These are phyloP conservation scores for Naegleria lovaniensis DNA, from an alignment of 208 protist genomes.

Conservation along the genomic window DNA sequence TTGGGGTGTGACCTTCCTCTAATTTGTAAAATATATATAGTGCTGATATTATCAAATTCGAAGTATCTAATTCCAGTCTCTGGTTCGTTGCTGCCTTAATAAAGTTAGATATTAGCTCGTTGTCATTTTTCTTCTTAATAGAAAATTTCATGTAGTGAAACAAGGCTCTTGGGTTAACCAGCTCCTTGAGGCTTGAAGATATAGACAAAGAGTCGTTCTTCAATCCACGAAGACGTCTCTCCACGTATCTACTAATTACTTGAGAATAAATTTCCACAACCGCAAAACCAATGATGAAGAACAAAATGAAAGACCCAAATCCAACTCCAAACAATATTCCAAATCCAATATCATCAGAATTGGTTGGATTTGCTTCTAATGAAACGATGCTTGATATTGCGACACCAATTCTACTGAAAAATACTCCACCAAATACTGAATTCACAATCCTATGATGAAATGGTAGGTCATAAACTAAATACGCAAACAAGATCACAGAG, in stretches of 20 bases:
- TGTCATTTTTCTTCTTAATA: background rate
- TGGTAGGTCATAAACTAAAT: background rate
- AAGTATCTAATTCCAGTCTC: background rate
- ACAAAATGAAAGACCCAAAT: background rate
- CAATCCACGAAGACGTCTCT: background rate
- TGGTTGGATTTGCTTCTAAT: background rate
- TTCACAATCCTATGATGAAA: background rate
- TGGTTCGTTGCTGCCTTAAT: background rate
- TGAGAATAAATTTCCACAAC: background rate
- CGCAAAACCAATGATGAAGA: background rate
- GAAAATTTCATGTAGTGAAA: background rate
- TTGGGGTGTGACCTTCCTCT: background rate
- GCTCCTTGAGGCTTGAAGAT: background rate
- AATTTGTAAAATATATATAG: background rate
- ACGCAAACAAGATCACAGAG: background rate
- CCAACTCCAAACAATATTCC: background rate
- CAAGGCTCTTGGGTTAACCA: background rate
- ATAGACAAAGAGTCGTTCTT: background rate
- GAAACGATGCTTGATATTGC: background rate
- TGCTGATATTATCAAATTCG: background rate
- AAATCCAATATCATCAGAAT: background rate
- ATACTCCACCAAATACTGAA: background rate
- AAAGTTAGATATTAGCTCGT: background rate
- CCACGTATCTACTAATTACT: background rate
- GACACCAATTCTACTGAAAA: background rate